phyloP scores from a whole-genome alignment of 225 moss, liverwort and hornwort species.

The Asterella californica region DNA sequence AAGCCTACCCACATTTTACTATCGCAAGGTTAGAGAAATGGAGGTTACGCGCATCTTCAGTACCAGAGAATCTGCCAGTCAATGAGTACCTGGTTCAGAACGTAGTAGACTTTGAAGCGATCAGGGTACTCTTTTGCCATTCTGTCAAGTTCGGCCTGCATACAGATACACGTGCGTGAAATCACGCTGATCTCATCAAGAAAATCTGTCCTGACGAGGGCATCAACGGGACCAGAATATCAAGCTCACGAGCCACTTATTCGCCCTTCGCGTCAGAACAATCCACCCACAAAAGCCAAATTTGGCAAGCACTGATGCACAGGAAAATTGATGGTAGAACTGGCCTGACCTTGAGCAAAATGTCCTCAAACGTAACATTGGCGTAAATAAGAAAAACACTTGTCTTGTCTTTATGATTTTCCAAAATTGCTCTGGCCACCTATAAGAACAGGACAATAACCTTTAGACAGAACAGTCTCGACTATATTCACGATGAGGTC shows the following conservation, averaged over 20 bases:
- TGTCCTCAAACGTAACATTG: constrained; percentile 78
- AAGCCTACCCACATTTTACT: background rate
- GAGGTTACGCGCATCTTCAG: background rate
- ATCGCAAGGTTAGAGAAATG: background rate
- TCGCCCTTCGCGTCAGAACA: background rate
- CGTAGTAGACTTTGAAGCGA: constrained; percentile 86
- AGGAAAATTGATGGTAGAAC: background rate
- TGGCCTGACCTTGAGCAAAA: constrained; percentile 73
- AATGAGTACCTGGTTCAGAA: constrained; percentile 67
- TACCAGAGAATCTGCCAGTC: background rate
- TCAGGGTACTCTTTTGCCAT: constrained; percentile 67
- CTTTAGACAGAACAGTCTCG: background rate
- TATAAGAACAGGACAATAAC: constrained; percentile 20
- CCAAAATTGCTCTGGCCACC: constrained; percentile 95
- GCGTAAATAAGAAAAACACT: constrained; percentile 79
- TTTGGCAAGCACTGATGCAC: background rate
- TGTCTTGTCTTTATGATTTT: constrained; percentile 80
- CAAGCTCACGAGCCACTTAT: background rate
- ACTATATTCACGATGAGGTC: no score
- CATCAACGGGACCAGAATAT: no score
- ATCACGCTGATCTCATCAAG: no score
- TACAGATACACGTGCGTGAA: background rate
- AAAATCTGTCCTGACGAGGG: no score
- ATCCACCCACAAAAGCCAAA: background rate
- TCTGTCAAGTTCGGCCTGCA: constrained; percentile 82